Base-by-base conservation (phyloP, 1,284 basidiomycete genomes). In the Ceratobasidium sp. region DNA sequence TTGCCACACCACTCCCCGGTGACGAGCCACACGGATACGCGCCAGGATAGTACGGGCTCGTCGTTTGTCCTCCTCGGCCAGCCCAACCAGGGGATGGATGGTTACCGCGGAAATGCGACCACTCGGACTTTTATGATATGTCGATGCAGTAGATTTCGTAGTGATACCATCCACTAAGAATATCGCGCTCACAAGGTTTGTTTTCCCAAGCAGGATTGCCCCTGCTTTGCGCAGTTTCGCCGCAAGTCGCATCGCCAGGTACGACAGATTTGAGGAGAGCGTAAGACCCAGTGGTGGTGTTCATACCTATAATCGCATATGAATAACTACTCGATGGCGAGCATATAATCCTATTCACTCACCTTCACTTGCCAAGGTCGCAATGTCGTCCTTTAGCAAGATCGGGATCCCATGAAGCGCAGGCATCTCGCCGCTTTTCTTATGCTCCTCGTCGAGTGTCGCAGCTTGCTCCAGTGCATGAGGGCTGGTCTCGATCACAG, bases 361-460 rank as follows among this genome's bases (percentile, higher is more conserved):
- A 62, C 85, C 86, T 76, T 87, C 87, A 12, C 79, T 80, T 3
- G 81, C 78, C 29, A 84, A 72, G 0, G 87, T 89, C 0, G 82
- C 87, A 35, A 89, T 88, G 73, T 89, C 89, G 75, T 89, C 88
- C 77, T 91, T 91, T 64, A 91, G 73, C 1, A 90, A 77, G 45
- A 91, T 80, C 5, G 89, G 89, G 32, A 91, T 89, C 0, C 89
- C 89, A 73, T 91, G 88, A 45, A 91, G 76, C 0, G 77, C 73
- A n/a, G 87, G 81, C 10, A 87, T 80, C 6, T 80, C 78, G 0
- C 86, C 85, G 0, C 74, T 79, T 1, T 62, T 55, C 25, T 77
- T 77, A 1, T 88, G 80, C 73, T 90, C 88, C 0, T 73, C 71
- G 70, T 90, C 89, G 7, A 89, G 77, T 2, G 75, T 77, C 0